phyloP scores from a whole-genome alignment of 2,329 filamentous ascomycete genomes.

The Trichoderma oligosporum region DNA sequence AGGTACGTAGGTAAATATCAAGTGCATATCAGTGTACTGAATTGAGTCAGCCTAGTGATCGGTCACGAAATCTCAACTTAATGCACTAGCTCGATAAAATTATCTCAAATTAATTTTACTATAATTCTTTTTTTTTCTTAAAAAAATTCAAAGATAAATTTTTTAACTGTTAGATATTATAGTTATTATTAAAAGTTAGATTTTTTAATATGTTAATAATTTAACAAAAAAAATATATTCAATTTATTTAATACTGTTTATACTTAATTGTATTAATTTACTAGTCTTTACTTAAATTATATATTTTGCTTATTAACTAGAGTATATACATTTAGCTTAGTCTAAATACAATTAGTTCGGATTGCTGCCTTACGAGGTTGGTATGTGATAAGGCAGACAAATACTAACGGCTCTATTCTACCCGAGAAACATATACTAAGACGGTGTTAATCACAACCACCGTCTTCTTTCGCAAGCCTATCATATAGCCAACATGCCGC shows the following conservation, averaged over 20 bases:
- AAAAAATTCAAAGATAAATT: too few species aligned
- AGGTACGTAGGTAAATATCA: background rate
- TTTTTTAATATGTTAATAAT: background rate
- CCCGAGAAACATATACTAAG: background rate
- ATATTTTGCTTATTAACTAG: background rate
- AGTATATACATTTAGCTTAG: background rate
- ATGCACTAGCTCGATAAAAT: too few species aligned
- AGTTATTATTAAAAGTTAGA: background rate
- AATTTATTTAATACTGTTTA: background rate
- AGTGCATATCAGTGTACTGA: background rate
- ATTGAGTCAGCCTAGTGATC: background rate
- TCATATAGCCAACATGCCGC: slow-evolving; percentile 28
- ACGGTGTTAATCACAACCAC: slow-evolving; percentile 6
- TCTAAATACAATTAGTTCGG: background rate
- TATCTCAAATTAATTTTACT: too few species aligned
- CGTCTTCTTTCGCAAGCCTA: slow-evolving; percentile 19
- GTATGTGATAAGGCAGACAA: slow-evolving; percentile 7
- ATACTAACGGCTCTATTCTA: too few species aligned
- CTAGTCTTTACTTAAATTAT: background rate
- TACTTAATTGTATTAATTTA: background rate
- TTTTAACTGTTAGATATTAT: too few species aligned
- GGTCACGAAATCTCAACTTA: background rate
- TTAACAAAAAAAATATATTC: background rate
- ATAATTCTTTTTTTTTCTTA: too few species aligned
- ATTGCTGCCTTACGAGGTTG: slow-evolving; percentile 5